phyloP scores from a whole-genome alignment of 2,329 filamentous ascomycete species.

The Verticillium isaacii region DNA sequence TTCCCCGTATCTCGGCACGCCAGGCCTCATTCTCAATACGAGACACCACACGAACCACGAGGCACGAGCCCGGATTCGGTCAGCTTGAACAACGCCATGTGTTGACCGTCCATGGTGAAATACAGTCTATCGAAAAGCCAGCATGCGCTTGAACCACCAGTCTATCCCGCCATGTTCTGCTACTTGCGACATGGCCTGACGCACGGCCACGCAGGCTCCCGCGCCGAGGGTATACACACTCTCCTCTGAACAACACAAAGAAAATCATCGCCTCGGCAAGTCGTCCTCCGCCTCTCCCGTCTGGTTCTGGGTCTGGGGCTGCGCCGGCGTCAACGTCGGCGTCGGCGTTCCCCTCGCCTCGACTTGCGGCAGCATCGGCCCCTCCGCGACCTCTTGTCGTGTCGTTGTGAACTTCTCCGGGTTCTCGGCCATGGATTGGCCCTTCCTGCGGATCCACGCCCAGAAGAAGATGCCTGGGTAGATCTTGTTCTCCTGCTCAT shows the following conservation, averaged over 20 bases:
- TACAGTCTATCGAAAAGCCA: not conserved
- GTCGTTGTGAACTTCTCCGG: not conserved
- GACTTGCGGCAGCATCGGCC: not conserved
- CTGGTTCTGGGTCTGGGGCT: no score
- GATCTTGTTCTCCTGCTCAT: constrained; percentile 19
- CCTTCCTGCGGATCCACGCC: constrained; percentile 14
- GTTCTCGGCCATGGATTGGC: not conserved
- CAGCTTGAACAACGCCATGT: no score
- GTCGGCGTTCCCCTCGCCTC: not conserved
- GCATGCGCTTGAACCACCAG: not conserved
- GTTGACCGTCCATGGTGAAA: not conserved
- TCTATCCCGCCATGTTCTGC: not conserved
- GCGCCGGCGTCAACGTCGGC: no score
- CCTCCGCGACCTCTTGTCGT: not conserved
- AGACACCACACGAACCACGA: not conserved
- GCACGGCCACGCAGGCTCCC: not conserved
- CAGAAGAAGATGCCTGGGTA: constrained; percentile 24
- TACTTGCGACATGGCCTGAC: not conserved
- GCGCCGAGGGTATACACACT: not conserved
- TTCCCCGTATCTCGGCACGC: not conserved
- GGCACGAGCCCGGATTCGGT: not conserved
- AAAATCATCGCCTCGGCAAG: not conserved
- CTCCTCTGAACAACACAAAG: not conserved
- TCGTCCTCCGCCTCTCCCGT: not conserved
- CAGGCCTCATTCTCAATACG: not conserved